A percentile compares a stretch with the other conserved stretches of the same genome.
Evolutionary conservation across 2,329 filamentous ascomycete genomes (phyloP).

Genomic region (Colletotrichum australisinense): DNA sequence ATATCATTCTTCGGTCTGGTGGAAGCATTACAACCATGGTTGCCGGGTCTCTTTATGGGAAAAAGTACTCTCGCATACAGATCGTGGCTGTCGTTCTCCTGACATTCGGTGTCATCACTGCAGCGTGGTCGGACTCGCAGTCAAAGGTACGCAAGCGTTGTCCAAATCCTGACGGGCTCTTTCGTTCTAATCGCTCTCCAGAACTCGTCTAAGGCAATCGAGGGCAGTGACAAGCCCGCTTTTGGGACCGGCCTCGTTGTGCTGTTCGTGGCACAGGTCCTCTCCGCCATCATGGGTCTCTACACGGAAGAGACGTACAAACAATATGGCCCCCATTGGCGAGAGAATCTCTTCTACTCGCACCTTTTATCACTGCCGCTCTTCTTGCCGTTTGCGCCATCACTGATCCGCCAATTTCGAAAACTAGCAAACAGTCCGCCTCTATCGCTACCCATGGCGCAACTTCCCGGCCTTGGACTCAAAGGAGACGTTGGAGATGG

Average conservation of each 20-base stretch:
- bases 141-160: slow-evolving; percentile 71
- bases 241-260: slow-evolving; percentile 81
- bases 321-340: slow-evolving; percentile 89
- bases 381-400: slow-evolving; percentile 78
- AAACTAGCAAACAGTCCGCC: slow-evolving; percentile 73
- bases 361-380: slow-evolving; percentile 80
- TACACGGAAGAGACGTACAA: slow-evolving; percentile 94
- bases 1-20: slow-evolving; percentile 95
- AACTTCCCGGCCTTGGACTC: slow-evolving; percentile 44
- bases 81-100: slow-evolving; percentile 84
- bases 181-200: neutral
- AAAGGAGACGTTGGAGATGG: slow-evolving; percentile 51
- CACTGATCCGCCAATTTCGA: slow-evolving; percentile 72
- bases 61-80: slow-evolving; percentile 84
- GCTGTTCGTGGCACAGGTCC: slow-evolving; percentile 86
- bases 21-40: slow-evolving; percentile 96
- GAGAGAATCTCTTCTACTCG: slow-evolving; percentile 96
- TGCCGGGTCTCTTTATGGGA: slow-evolving; percentile 89
- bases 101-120: slow-evolving; percentile 86
- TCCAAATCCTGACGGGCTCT: neutral
- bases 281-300: slow-evolving; percentile 94
- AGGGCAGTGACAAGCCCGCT: slow-evolving; percentile 42
- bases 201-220: slow-evolving; percentile 10
- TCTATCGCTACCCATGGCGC: slow-evolving; percentile 55
- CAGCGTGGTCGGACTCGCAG: slow-evolving; percentile 89